phyloP scores from a whole-genome alignment of 352 stramenopile genomes.

The Phytophthora chlamydospora region DNA sequence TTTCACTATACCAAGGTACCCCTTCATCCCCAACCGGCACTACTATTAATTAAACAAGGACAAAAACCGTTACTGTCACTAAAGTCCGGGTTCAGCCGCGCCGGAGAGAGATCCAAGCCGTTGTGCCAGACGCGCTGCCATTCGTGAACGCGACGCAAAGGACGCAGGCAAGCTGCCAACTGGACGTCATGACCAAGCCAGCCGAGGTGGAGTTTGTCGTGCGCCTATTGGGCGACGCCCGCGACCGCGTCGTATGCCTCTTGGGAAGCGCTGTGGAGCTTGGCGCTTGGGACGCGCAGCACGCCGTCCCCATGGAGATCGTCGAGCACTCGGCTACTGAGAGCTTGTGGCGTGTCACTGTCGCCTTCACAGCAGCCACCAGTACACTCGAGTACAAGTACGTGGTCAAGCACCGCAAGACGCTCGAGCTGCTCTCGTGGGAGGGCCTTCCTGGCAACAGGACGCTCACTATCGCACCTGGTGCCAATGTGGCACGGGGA shows the following conservation, averaged over 20 bases:
- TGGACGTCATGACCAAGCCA: conserved; percentile 7
- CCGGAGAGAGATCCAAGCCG: too few relatives aligned
- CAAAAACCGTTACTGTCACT: background rate
- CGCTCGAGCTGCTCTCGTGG: conserved; percentile 63
- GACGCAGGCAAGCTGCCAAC: background rate
- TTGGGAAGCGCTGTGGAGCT: conserved; percentile 60
- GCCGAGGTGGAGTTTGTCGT: conserved; percentile 44
- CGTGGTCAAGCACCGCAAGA: conserved; percentile 49
- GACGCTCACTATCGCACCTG: conserved; percentile 51
- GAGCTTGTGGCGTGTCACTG: conserved; percentile 44
- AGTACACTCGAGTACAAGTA: conserved; percentile 84
- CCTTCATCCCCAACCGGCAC: background rate
- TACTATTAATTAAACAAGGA: conserved; percentile 2
- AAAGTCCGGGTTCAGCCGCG: too few relatives aligned
- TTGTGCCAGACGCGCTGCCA: background rate
- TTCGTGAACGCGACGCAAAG: conserved; percentile 4
- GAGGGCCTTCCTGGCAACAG: conserved; percentile 75
- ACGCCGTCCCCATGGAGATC: conserved; percentile 58
- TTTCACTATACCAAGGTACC: conserved; percentile 1
- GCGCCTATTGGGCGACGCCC: conserved; percentile 39
- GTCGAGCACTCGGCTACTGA: conserved; percentile 34
- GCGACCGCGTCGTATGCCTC: conserved; percentile 47
- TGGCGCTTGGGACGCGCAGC: conserved; percentile 62
- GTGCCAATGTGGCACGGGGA: conserved; percentile 50
- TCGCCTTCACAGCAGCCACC: conserved; percentile 33